Conservation (phyloP, 2,329 filamentous ascomycete species). For the Neophaeococcomyces mojaviensis region DNA sequence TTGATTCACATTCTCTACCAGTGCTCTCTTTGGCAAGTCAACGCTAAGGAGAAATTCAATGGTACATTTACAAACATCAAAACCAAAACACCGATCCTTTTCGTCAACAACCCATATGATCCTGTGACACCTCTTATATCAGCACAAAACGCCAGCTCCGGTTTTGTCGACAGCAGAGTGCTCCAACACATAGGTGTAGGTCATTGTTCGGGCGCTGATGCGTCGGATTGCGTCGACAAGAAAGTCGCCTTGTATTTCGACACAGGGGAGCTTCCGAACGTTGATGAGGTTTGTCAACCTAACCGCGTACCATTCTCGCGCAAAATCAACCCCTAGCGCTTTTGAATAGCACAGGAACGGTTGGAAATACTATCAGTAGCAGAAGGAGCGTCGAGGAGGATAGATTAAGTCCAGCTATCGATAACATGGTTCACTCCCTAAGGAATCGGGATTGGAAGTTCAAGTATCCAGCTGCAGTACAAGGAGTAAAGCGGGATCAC, state of each 20-base stretch:
- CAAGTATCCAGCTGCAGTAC: constrained; percentile 3
- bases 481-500: no score
- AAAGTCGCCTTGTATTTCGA: constrained; percentile 27
- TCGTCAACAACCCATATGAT: constrained; percentile 23
- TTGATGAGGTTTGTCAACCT: background rate
- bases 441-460: no score
- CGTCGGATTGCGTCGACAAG: constrained; percentile 24
- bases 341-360: no score
- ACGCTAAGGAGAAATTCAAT: constrained; percentile 19
- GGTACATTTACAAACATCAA: constrained; percentile 20
- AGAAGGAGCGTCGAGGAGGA: background rate
- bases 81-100: constrained; percentile 21
- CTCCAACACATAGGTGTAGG: constrained; percentile 15
- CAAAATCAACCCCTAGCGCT: background rate
- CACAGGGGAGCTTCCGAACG: constrained; percentile 28
- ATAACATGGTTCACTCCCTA: no score
- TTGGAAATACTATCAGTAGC: background rate
- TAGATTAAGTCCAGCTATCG: no score
- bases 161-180: constrained; percentile 21
- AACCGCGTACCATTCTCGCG: background rate
- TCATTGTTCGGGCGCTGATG: constrained; percentile 1
- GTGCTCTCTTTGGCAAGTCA: constrained; percentile 18
- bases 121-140: constrained; percentile 22
- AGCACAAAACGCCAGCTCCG: constrained; percentile 21
- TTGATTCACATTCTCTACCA: background rate